These are phyloP conservation scores for Solanum chmielewskii DNA, from an alignment of 257 asterid species.

Conservation along the genomic window DNA sequence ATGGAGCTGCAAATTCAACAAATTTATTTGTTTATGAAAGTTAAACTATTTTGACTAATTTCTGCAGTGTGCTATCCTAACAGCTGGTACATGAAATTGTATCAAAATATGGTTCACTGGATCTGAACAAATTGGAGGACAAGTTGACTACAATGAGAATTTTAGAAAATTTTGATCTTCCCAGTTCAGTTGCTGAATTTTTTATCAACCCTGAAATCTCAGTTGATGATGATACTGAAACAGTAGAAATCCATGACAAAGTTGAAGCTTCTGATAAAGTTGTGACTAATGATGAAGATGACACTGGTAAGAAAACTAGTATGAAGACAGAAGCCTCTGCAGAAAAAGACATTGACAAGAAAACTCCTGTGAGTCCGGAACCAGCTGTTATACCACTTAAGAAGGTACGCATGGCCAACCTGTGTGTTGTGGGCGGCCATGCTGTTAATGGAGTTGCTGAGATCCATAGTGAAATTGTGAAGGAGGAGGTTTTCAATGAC, in stretches of 20 bases:
- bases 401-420: constrained; percentile 82
- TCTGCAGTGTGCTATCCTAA: constrained; percentile 4
- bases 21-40: constrained; percentile 1
- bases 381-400: constrained; percentile 36
- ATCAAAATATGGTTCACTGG: constrained; percentile 46
- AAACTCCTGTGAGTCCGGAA: constrained; percentile 15
- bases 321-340: constrained; percentile 5
- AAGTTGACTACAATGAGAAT: constrained; percentile 63
- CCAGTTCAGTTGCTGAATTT: constrained; percentile 37
- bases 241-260: not conserved
- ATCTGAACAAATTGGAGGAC: constrained; percentile 40
- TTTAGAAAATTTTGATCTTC: constrained; percentile 66
- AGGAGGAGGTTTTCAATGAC: constrained; percentile 65
- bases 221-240: constrained; percentile 10
- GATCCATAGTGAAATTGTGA: constrained; percentile 77
- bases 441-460: constrained; percentile 89
- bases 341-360: constrained; percentile 19
- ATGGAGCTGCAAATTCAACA: not conserved
- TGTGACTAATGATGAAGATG: constrained; percentile 16
- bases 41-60: constrained; percentile 7
- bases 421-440: constrained; percentile 82
- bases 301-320: not conserved
- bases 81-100: constrained; percentile 64
- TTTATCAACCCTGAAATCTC: constrained; percentile 4
- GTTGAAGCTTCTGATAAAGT: constrained; percentile 12